Conservation (phyloP, 2,329 filamentous ascomycete genomes). For the Fusarium sp. region DNA sequence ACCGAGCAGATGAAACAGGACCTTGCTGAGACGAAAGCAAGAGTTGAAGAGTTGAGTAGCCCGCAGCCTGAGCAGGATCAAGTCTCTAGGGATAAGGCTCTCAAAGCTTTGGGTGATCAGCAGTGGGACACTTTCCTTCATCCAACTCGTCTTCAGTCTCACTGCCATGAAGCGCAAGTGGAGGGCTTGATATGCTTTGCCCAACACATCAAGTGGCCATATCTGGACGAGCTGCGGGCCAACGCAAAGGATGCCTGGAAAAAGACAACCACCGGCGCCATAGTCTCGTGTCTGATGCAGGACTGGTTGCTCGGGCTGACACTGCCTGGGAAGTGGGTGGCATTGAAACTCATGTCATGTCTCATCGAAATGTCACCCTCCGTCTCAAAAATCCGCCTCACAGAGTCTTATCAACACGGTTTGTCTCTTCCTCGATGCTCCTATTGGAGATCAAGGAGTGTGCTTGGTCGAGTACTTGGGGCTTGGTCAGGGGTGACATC, state of each 20-base stretch:
- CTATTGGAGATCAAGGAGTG: constrained; percentile 12
- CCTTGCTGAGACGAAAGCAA: background rate
- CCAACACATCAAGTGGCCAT: constrained; percentile 13
- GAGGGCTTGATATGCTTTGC: constrained; percentile 14
- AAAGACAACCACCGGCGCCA: background rate
- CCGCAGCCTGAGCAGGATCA: background rate
- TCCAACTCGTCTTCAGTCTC: constrained; percentile 1
- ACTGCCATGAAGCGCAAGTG: constrained; percentile 13
- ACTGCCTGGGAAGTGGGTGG: constrained; percentile 10
- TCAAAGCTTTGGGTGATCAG: background rate
- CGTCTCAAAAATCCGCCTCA: background rate
- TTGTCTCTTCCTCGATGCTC: background rate
- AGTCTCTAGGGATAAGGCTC: background rate
- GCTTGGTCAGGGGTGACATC: constrained; percentile 2
- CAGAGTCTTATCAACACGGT: background rate
- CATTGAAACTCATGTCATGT: constrained; percentile 7
- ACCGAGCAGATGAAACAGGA: background rate
- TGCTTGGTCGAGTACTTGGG: constrained; percentile 7
- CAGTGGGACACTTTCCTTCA: constrained; percentile 6
- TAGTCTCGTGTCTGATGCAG: background rate
- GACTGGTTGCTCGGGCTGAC: constrained; percentile 17
- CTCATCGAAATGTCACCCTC: constrained; percentile 9
- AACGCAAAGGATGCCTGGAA: constrained; percentile 1
- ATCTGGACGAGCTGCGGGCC: constrained; percentile 1
- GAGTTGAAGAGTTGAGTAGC: background rate